phyloP scores from a whole-genome alignment of 1,139 yeast genomes.

The Blastobotrys persicus region DNA sequence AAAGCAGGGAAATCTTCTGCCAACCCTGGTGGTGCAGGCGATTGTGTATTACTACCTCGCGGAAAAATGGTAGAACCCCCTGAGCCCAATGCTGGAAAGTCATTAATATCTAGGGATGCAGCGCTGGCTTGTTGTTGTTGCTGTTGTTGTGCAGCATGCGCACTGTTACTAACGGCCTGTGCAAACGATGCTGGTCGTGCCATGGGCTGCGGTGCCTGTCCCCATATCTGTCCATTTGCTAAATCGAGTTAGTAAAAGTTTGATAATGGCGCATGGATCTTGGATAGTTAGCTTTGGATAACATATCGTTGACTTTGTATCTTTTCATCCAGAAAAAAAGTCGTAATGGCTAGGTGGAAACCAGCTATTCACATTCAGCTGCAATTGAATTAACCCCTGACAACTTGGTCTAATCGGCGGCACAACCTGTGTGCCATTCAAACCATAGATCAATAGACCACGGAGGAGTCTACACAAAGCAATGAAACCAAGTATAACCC shows the following conservation, averaged over 20 bases:
- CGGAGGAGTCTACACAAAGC: too few species aligned
- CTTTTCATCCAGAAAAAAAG: too few species aligned
- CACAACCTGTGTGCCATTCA: too few species aligned
- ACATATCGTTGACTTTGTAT: too few species aligned
- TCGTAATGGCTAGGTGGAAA: too few species aligned
- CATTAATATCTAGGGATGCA: conserved; percentile 11
- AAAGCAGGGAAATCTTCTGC: conserved; percentile 28
- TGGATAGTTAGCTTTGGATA: too few species aligned
- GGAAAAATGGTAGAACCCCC: conserved; percentile 17
- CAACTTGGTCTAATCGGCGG: too few species aligned
- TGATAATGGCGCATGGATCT: too few species aligned
- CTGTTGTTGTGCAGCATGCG: conserved; percentile 17
- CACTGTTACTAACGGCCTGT: conserved; percentile 22
- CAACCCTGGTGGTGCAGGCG: conserved; percentile 20
- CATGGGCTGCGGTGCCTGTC: conserved; percentile 10
- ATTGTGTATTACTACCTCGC: conserved; percentile 19
- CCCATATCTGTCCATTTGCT: conserved; percentile 18
- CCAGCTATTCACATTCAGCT: too few species aligned
- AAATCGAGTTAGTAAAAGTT: conserved; percentile 3
- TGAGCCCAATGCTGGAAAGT: conserved; percentile 11
- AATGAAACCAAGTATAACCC: too few species aligned
- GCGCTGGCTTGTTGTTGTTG: conserved; percentile 9
- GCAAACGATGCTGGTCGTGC: conserved; percentile 21
- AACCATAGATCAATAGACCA: too few species aligned
- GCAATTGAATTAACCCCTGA: too few species aligned